These are phyloP conservation scores for Ganoderma lingzhi DNA, from an alignment of 1,284 basidiomycete genomes.

Conservation along the genomic window DNA sequence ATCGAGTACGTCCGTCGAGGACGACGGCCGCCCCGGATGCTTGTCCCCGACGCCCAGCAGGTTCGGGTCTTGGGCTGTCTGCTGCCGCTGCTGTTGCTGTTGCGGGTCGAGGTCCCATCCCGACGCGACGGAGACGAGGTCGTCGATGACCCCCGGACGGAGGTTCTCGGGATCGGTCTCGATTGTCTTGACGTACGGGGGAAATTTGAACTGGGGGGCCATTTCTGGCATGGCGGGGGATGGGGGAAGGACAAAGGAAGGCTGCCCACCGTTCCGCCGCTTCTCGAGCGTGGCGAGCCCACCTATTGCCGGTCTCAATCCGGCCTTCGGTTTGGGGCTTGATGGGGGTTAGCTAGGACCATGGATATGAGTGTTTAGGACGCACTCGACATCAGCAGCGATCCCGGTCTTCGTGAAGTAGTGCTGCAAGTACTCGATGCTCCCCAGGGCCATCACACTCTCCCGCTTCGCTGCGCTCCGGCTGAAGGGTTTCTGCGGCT, in stretches of 20 bases:
- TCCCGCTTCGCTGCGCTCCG: slow-evolving; percentile 86
- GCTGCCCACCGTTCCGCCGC: slow-evolving; percentile 41
- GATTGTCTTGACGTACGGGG: slow-evolving; percentile 65
- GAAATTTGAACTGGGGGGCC: slow-evolving; percentile 51
- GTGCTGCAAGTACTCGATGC: slow-evolving; percentile 88
- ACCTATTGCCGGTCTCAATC: slow-evolving; percentile 79
- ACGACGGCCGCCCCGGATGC: slow-evolving; percentile 18
- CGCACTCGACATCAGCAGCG: slow-evolving; percentile 75
- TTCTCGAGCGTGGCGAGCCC: slow-evolving; percentile 53
- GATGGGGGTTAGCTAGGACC: not conserved
- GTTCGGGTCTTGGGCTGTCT: slow-evolving; percentile 33
- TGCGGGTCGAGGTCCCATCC: slow-evolving; percentile 59
- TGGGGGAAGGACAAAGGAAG: slow-evolving; percentile 70
- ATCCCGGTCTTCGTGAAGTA: slow-evolving; percentile 89
- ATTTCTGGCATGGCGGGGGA: slow-evolving; percentile 64
- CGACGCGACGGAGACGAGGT: slow-evolving; percentile 65
- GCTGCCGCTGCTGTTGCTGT: slow-evolving; percentile 21
- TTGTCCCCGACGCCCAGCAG: slow-evolving; percentile 37
- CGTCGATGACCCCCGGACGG: slow-evolving; percentile 74
- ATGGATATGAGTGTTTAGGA: slow-evolving; percentile 27
- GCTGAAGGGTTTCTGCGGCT: slow-evolving; percentile 83
- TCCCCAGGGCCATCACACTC: slow-evolving; percentile 86
- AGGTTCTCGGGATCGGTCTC: slow-evolving; percentile 78
- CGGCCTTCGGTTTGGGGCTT: slow-evolving; percentile 65
- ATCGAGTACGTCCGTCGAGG: slow-evolving; percentile 62